phyloP scores from a whole-genome alignment of 306 rosid genomes.

The Senna tora region DNA sequence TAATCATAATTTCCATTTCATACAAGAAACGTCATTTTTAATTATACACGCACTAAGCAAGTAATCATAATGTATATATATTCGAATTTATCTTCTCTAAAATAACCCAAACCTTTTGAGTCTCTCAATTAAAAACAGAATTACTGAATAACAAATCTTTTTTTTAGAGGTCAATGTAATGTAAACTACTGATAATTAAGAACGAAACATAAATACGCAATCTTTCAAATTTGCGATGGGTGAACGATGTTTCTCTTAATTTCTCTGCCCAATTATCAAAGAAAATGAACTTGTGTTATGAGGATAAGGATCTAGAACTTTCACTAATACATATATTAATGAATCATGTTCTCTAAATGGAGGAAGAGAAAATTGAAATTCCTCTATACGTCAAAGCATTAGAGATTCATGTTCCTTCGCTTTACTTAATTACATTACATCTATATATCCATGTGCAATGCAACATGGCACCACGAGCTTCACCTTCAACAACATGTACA shows the following conservation, averaged over 20 bases:
- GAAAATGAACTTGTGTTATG: neutral
- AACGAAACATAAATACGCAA: too few species aligned
- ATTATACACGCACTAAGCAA: too few species aligned
- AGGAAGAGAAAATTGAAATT: neutral
- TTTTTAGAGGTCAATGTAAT: neutral
- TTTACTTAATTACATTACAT: too few species aligned
- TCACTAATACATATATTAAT: slow-evolving; percentile 1
- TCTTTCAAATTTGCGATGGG: too few species aligned
- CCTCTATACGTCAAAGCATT: slow-evolving; percentile 46
- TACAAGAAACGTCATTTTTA: too few species aligned
- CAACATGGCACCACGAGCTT: slow-evolving; percentile 47
- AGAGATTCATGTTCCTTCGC: slow-evolving; percentile 24
- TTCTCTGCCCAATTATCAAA: neutral
- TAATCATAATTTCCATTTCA: too few species aligned
- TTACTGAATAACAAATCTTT: neutral
- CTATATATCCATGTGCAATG: slow-evolving; percentile 65
- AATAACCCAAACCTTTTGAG: too few species aligned
- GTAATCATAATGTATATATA: too few species aligned
- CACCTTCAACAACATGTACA: neutral
- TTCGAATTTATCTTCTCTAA: too few species aligned
- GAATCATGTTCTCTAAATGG: neutral
- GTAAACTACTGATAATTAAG: neutral
- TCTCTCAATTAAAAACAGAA: neutral
- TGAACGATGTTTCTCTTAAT: neutral
- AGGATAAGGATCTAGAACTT: neutral